A percentile compares a stretch with the other conserved stretches of the same genome.
These are phyloP conservation scores for Neohortaea acidophila DNA, from an alignment of 495 filamentous ascomycete genomes.

Conservation along the genomic window DNA sequence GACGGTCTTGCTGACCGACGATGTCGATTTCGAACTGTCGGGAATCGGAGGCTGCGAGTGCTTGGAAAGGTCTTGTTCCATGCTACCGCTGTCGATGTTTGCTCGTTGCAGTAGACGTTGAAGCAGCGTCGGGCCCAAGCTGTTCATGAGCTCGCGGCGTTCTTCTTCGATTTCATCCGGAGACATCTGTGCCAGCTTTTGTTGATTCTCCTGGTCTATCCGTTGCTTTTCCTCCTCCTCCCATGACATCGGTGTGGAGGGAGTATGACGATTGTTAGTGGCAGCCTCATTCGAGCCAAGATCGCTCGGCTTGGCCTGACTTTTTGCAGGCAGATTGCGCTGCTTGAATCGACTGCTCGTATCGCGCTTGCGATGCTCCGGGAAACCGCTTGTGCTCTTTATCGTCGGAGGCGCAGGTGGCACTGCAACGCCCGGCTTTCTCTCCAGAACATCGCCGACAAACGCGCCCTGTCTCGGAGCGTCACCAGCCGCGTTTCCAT, in stretches of 20 bases:
- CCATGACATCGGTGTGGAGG: too few relatives aligned
- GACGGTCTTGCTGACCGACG: constrained; percentile 17
- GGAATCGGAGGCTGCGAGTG: not conserved
- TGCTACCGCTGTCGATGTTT: constrained; percentile 52
- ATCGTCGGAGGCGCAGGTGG: constrained; percentile 50
- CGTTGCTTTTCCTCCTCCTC: constrained; percentile 43
- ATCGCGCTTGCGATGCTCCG: constrained; percentile 65
- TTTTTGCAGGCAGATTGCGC: constrained; percentile 20
- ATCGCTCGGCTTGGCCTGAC: not conserved
- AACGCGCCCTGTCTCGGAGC: constrained; percentile 29
- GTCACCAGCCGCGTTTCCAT: too few relatives aligned
- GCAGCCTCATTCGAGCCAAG: not conserved
- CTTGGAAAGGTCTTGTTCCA: constrained; percentile 5
- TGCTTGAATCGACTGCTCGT: constrained; percentile 64
- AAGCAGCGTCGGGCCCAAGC: constrained; percentile 54
- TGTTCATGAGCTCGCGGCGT: constrained; percentile 53
- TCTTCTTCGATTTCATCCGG: constrained; percentile 63
- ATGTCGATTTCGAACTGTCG: constrained; percentile 10
- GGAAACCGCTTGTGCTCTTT: constrained; percentile 55
- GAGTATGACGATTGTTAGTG: too few relatives aligned
- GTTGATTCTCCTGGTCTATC: constrained; percentile 72
- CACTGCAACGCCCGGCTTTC: constrained; percentile 36
- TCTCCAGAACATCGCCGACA: constrained; percentile 68
- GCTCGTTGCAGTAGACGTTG: constrained; percentile 64
- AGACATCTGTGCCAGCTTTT: constrained; percentile 64